phyloP scores from a whole-genome alignment of 805 yeast genomes.

The Hanseniaspora jakobsenii region DNA sequence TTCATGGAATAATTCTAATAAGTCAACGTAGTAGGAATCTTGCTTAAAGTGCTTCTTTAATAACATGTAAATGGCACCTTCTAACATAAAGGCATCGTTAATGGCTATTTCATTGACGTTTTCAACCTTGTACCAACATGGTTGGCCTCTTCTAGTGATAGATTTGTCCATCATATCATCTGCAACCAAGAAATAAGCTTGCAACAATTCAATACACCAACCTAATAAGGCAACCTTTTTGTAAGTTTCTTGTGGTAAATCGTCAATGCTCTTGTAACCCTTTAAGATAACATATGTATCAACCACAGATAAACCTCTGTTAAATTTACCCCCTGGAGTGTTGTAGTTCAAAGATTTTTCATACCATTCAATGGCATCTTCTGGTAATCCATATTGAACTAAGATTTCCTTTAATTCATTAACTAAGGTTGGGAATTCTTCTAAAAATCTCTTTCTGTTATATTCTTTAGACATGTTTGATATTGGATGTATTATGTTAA shows the following conservation, averaged over 20 bases:
- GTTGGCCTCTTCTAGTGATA: conserved; percentile 94
- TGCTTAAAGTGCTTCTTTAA: conserved; percentile 77
- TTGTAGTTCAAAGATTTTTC: conserved; percentile 62
- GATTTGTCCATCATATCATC: conserved; percentile 98
- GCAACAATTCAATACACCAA: conserved; percentile 89
- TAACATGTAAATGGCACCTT: conserved; percentile 80
- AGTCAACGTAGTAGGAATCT: conserved; percentile 75
- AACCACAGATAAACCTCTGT: conserved; percentile 90
- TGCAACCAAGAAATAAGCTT: conserved; percentile 92
- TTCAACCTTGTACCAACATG: conserved; percentile 84
- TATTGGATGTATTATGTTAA: too few relatives aligned
- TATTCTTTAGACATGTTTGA: conserved; percentile 23
- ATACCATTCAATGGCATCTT: conserved; percentile 80
- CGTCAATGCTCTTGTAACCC: conserved; percentile 44
- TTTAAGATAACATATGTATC: conserved; percentile 81
- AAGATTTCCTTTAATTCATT: conserved; percentile 57
- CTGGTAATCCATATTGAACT: conserved; percentile 63
- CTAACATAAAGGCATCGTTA: conserved; percentile 93
- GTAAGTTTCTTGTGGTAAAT: conserved; percentile 57
- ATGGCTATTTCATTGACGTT: conserved; percentile 88
- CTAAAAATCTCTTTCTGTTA: conserved; percentile 44
- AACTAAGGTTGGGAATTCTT: conserved; percentile 64
- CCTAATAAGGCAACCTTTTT: conserved; percentile 79
- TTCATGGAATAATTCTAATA: conserved; percentile 90
- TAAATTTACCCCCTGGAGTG: conserved; percentile 92